A percentile compares a stretch with the other conserved stretches of the same genome.
These are phyloP conservation scores for Jamesozyma lodderae DNA, from an alignment of 805 yeast species.

Conservation along the genomic window DNA sequence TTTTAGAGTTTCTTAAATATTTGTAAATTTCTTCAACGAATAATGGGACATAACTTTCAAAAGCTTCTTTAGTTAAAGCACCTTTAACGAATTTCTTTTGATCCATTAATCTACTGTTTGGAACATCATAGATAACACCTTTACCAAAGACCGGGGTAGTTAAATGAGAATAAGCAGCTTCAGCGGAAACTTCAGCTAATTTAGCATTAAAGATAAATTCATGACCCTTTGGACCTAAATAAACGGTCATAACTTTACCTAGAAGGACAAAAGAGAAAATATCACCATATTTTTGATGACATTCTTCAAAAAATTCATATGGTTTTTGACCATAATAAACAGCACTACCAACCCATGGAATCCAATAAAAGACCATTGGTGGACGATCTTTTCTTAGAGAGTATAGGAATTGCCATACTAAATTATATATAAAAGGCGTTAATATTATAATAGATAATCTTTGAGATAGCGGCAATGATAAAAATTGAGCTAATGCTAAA, in stretches of 20 bases:
- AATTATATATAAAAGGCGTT: slow-evolving; percentile 54
- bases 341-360: slow-evolving; percentile 95
- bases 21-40: slow-evolving; percentile 67
- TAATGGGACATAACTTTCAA: slow-evolving; percentile 77
- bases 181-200: slow-evolving; percentile 84
- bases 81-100: slow-evolving; percentile 94
- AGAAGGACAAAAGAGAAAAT: slow-evolving; percentile 82
- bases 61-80: slow-evolving; percentile 79
- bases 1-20: slow-evolving; percentile 48
- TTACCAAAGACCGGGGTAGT: slow-evolving; percentile 99
- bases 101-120: slow-evolving; percentile 90
- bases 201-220: slow-evolving; percentile 92
- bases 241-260: slow-evolving; percentile 91
- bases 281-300: slow-evolving; percentile 82
- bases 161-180: slow-evolving; percentile 88
- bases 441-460: slow-evolving; percentile 29
- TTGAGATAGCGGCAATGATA: slow-evolving; percentile 31
- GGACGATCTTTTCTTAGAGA: slow-evolving; percentile 74
- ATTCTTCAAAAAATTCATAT: slow-evolving; percentile 73
- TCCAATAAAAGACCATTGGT: slow-evolving; percentile 84
- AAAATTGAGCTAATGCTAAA: slow-evolving; percentile 19
- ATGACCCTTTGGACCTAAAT: slow-evolving; percentile 94
- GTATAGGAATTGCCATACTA: slow-evolving; percentile 58
- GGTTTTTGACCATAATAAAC: slow-evolving; percentile 87
- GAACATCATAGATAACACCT: slow-evolving; percentile 96